Percentiles rank a stretch among this genome's conserved stretches.
phyloP scores from a whole-genome alignment of 2,329 filamentous ascomycete species.

The Trichophyton verrucosum region DNA sequence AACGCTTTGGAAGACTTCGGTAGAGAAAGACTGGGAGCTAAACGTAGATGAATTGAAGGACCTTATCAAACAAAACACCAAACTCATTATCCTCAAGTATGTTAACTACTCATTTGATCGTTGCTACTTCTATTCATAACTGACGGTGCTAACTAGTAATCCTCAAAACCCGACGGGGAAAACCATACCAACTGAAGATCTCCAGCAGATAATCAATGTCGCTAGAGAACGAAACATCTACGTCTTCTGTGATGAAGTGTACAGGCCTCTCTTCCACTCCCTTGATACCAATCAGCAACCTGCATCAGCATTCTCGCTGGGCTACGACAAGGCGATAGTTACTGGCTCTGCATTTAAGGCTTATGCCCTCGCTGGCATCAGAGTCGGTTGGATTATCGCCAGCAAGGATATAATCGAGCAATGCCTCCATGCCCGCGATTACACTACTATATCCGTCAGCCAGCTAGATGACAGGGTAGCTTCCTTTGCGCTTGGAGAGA shows the following conservation, averaged over 20 bases:
- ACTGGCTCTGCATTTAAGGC: slow-evolving; percentile 79
- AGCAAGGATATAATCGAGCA: slow-evolving; percentile 49
- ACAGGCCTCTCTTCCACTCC: slow-evolving; percentile 68
- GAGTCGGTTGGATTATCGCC: slow-evolving; percentile 70
- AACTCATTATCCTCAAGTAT: slow-evolving; percentile 51
- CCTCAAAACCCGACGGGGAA: slow-evolving; percentile 73
- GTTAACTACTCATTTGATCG: neutral
- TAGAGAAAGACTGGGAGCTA: slow-evolving; percentile 53
- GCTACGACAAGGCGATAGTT: slow-evolving; percentile 57
- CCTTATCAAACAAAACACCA: slow-evolving; percentile 43
- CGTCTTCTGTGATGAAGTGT: slow-evolving; percentile 69
- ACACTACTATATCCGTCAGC: slow-evolving; percentile 76
- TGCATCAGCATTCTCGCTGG: slow-evolving; percentile 57
- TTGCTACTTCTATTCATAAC: slow-evolving; percentile 28
- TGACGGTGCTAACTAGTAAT: slow-evolving; percentile 43
- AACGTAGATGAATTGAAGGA: slow-evolving; percentile 52
- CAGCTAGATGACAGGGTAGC: slow-evolving; percentile 69
- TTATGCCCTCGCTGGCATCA: slow-evolving; percentile 68
- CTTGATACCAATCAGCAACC: slow-evolving; percentile 37
- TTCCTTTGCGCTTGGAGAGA: slow-evolving; percentile 55
- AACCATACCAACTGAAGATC: slow-evolving; percentile 49
- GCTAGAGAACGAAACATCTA: slow-evolving; percentile 51
- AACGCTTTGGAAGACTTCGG: slow-evolving; percentile 59
- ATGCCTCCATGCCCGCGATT: slow-evolving; percentile 57
- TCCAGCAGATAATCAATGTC: slow-evolving; percentile 51